These are phyloP conservation scores for Pleodorina starrii DNA, from an alignment of 139 green algal species.

Conservation along the genomic window DNA sequence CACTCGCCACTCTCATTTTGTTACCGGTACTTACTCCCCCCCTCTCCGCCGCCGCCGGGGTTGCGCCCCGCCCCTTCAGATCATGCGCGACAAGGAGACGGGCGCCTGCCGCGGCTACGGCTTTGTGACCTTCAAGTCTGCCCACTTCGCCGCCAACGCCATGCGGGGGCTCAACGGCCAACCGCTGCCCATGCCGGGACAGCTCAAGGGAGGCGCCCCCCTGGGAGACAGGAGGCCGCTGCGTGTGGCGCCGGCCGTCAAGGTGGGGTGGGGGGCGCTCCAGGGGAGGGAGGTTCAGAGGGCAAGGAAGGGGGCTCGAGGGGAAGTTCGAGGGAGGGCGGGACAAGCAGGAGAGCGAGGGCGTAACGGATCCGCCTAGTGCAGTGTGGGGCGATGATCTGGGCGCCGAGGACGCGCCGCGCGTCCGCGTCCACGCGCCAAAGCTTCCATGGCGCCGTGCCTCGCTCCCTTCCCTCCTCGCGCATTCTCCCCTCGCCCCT, in stretches of 20 bases:
- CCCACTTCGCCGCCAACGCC: slow-evolving; percentile 56
- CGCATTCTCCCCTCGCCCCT: too few relatives aligned
- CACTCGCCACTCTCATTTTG: too few relatives aligned
- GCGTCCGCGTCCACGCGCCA: too few relatives aligned
- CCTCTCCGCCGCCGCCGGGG: too few relatives aligned
- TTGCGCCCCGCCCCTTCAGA: slow-evolving; percentile 53
- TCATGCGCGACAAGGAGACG: slow-evolving; percentile 76
- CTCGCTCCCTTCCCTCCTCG: too few relatives aligned
- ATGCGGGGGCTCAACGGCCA: slow-evolving; percentile 74
- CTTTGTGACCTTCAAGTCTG: slow-evolving; percentile 76
- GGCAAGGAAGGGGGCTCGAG: neutral
- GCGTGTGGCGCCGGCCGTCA: slow-evolving; percentile 68
- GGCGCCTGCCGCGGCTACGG: slow-evolving; percentile 73
- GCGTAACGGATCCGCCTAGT: neutral
- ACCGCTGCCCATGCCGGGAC: slow-evolving; percentile 39
- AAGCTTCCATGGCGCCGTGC: too few relatives aligned
- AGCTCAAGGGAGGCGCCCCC: too few relatives aligned
- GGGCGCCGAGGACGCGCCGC: too few relatives aligned
- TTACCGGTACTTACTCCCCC: too few relatives aligned
- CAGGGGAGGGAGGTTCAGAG: neutral
- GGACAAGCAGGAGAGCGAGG: too few relatives aligned
- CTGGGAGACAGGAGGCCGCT: slow-evolving; percentile 21
- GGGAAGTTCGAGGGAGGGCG: too few relatives aligned
- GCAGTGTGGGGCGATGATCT: too few relatives aligned
- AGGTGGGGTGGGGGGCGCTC: slow-evolving; percentile 52